Base-by-base conservation (phyloP, 495 filamentous ascomycete genomes). In the Trichoderma parareesei region DNA sequence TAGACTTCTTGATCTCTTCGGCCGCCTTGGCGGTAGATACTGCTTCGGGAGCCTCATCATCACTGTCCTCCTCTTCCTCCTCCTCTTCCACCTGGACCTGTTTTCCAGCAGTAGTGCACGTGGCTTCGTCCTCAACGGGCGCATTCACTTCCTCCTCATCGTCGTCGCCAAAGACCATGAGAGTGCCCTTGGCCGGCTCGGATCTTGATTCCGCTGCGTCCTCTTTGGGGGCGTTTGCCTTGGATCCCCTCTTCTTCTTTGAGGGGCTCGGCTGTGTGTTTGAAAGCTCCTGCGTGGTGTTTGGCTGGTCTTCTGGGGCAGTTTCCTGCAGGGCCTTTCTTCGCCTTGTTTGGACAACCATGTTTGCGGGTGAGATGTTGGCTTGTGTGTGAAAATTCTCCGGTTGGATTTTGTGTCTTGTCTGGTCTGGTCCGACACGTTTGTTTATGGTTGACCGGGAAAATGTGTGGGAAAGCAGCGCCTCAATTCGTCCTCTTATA, bases 1-100 rank as follows among this genome's bases (percentile, higher is more conserved):
- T 66, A 16, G 76, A 75, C 65, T 78, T 73, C 33, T 70, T 60
- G 16, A 69, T 67, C 38, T 77, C 66, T 5, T 71, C 73, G 20
- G 74, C 75, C 13, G 72, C 76, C 11, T 68, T 71, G 37, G 74
- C 70, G 2, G 77, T 76, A 4, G 79, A 80, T 0, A 81, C 71
- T 4, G 73, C 78, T 66, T 82, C 79, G 1, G 79, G 78, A 5
- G 77, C 73, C 48, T 79, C 78, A 44, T 80, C 78, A 62, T 79
- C 77, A 1, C 72, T 72, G 4, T 75, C 75, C 14, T 74, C 74
- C 7, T 70, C 64, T 35, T 64, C 62, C 41, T 65, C 63, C 2
- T 63, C 65, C 14, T 71, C 67, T 67, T 38, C 11, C 40, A 41
- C 11, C 11, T 57, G 41, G 74, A 68, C 27, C 27, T 27, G 72